phyloP scores from a whole-genome alignment of 495 filamentous ascomycete species.

The Penicillium egyptiacum region DNA sequence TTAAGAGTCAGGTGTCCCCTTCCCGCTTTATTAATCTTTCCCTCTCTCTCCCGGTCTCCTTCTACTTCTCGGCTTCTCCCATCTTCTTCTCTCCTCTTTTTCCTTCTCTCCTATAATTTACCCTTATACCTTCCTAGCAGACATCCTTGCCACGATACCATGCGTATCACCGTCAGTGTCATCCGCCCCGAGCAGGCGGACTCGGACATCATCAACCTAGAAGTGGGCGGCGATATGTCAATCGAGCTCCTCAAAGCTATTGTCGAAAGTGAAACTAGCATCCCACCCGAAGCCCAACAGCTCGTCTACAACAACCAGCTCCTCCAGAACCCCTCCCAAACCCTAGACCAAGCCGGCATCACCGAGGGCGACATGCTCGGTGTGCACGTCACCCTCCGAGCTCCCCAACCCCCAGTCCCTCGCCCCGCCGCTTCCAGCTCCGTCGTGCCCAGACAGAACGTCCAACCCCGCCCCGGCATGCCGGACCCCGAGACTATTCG shows the following conservation, averaged over 20 bases:
- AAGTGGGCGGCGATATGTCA: constrained; percentile 82
- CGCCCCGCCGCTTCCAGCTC: constrained; percentile 29
- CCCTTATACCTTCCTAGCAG: not conserved
- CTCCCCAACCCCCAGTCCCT: constrained; percentile 10
- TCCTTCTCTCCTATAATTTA: constrained; percentile 2
- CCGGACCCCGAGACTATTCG: constrained; percentile 81
- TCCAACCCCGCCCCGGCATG: constrained; percentile 41
- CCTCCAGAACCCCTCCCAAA: constrained; percentile 72
- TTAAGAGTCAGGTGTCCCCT: constrained; percentile 7
- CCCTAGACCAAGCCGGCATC: constrained; percentile 77
- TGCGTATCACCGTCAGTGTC: constrained; percentile 83
- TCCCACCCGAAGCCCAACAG: constrained; percentile 48
- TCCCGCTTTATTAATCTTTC: constrained; percentile 16
- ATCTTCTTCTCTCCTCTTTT: constrained; percentile 4
- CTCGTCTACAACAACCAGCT: constrained; percentile 89
- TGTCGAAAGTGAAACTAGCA: constrained; percentile 63
- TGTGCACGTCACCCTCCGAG: constrained; percentile 61
- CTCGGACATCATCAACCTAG: constrained; percentile 77
- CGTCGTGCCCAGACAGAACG: constrained; percentile 39
- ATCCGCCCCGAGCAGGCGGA: constrained; percentile 70
- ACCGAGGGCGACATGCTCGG: constrained; percentile 91
- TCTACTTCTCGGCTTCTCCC: constrained; percentile 10
- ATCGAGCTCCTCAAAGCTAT: constrained; percentile 82
- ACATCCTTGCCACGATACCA: constrained; percentile 7
- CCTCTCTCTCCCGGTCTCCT: constrained; percentile 1